Conservation (phyloP, 129 eudicot genomes). For the Kitagawia praeruptora region DNA sequence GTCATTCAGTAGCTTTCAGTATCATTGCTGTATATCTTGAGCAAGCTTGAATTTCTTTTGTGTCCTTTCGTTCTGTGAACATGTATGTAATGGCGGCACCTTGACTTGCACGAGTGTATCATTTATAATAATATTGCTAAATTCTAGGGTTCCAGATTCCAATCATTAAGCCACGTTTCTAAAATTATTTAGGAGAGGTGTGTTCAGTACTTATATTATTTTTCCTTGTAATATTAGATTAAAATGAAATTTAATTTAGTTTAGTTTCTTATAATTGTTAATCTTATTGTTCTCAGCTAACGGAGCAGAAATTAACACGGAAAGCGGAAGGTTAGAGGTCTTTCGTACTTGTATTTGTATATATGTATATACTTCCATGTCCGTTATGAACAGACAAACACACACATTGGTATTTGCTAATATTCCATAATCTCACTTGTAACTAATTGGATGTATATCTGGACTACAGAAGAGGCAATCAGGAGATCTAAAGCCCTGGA, state of each 20-base stretch:
- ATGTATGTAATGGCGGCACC: not conserved
- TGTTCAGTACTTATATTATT: not conserved
- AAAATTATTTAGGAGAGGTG: not conserved
- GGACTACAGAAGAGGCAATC: constrained; percentile 72
- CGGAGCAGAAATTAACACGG: constrained; percentile 61
- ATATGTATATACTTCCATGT: not conserved
- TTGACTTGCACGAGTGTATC: not conserved
- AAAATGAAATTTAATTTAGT: not conserved
- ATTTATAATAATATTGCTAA: not conserved
- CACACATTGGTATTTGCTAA: not conserved
- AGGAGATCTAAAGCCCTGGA: constrained; percentile 81
- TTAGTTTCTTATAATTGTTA: constrained; percentile 1
- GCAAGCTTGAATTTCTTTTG: too few relatives aligned
- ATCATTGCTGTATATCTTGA: not conserved
- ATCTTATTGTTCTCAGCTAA: constrained; percentile 42
- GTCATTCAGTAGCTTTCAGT: not conserved
- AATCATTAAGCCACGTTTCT: not conserved
- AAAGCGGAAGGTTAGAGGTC: constrained; percentile 68
- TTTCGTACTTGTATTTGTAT: not conserved
- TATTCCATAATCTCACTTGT: not conserved
- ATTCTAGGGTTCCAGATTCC: not conserved
- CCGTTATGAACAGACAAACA: not conserved
- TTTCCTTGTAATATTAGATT: constrained; percentile 1
- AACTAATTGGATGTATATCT: constrained; percentile 12
- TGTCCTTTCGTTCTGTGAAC: too few relatives aligned